phyloP scores from a whole-genome alignment of 768 basidiomycete genomes.

The Lanmaoa pseudosensibilis region DNA sequence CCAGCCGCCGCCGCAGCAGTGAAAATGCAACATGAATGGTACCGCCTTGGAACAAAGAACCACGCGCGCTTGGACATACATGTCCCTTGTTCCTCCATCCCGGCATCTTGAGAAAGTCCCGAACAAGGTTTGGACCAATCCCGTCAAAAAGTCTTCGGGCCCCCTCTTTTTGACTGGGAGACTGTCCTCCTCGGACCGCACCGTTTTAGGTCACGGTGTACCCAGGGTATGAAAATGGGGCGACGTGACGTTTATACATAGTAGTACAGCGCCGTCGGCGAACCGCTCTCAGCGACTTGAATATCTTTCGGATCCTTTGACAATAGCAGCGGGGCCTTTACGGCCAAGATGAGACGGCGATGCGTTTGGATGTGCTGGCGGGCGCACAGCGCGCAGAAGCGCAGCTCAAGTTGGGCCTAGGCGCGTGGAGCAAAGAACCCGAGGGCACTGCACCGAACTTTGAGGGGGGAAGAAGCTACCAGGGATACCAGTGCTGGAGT shows the following conservation, averaged over 20 bases:
- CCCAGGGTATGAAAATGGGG: background rate
- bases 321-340: conserved; percentile 5
- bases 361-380: background rate
- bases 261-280: background rate
- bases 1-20: conserved; percentile 12
- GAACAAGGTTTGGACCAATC: conserved; percentile 15
- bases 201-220: background rate
- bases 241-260: background rate
- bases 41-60: conserved; percentile 8
- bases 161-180: background rate
- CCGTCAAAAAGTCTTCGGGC: background rate
- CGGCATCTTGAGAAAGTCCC: conserved; percentile 7
- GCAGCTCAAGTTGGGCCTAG: background rate
- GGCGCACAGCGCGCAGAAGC: conserved; percentile 5
- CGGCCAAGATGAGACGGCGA: conserved; percentile 8
- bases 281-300: background rate
- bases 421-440: conserved; percentile 2
- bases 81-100: background rate
- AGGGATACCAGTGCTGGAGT: conserved; percentile 6
- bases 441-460: conserved; percentile 19
- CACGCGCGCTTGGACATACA: background rate
- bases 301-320: conserved; percentile 12
- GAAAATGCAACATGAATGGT: conserved; percentile 2
- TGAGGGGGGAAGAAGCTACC: conserved; percentile 5
- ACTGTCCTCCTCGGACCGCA: background rate